Evolutionary conservation across 768 basidiomycete genomes (phyloP), one percentile per base, ranked within the genome.

Genomic region (Nevesoporus exiguus): DNA sequence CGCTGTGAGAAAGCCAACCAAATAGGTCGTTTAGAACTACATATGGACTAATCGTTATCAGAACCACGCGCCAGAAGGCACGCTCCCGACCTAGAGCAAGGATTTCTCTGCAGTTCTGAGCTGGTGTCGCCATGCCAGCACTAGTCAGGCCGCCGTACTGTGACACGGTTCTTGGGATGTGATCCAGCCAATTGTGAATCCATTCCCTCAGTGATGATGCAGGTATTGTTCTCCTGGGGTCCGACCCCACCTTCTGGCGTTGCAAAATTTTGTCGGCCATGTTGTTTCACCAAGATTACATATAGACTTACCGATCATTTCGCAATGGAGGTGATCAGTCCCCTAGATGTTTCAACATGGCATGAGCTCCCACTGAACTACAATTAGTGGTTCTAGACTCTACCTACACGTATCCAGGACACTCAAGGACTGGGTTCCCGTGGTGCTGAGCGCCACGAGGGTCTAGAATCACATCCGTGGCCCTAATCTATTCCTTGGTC

Each of bases 61-160:
- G 9, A 40, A 31, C 19, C 14, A 43, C 53, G 24, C 22, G 81
- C 88, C 90, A 94, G 68, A 94, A 80, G 63, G 86, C 77, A 65
- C 89, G 79, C 61, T 86, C 77, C 47, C 79, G 76, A 30, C 84
- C 83, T 25, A 92, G 76, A 54, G 75, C 69, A 15, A 94, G 77
- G 10, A 87, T 80, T 63, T 84, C 80, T 67, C 80, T 73, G 22
- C 81, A 78, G 36, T 50, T 82, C 50, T 83, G 80, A 14, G 80
- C 68, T 0, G 84, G 79, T 3, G 85, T 80, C 7, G 89, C 90
- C 68, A 81, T 83, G 5, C 91, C 91, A 7, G 86, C 86, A n/a
- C n/a, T n/a, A 5, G 88, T 88, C 66, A 93, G 91, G 55, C 85
- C 85, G 31, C 91, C 90, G 57, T 84, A 84, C 82, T 86, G 52